These are phyloP conservation scores for Penicillium paneum DNA, from an alignment of 2,329 filamentous ascomycete genomes.

Conservation along the genomic window DNA sequence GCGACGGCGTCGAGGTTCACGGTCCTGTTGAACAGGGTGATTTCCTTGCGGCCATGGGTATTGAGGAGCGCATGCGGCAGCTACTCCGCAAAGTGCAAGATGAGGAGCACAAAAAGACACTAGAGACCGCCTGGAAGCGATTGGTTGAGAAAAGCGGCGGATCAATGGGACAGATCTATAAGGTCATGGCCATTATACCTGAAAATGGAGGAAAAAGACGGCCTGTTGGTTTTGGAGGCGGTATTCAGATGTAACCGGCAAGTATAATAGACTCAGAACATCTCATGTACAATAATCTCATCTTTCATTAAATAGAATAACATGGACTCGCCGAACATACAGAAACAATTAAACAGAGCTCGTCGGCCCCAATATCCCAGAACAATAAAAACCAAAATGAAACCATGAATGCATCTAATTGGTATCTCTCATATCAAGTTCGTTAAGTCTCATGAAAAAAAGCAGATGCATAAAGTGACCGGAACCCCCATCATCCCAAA, in stretches of 20 bases:
- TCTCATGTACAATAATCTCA: conserved; percentile 1
- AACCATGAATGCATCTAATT: neutral
- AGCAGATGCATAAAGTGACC: neutral
- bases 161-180: conserved; percentile 94
- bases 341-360: neutral
- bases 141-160: conserved; percentile 77
- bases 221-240: conserved; percentile 90
- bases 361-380: neutral
- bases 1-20: conserved; percentile 81
- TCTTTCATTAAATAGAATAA: neutral
- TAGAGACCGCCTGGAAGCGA: conserved; percentile 74
- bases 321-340: neutral
- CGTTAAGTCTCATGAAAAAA: conserved; percentile 5
- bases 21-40: conserved; percentile 82
- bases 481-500: neutral
- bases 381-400: neutral
- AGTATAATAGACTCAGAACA: conserved; percentile 5
- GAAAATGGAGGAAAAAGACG: conserved; percentile 69
- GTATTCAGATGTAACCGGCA: conserved; percentile 28
- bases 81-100: conserved; percentile 53
- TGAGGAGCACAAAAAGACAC: conserved; percentile 55
- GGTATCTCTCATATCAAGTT: conserved; percentile 14
- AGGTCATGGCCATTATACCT: conserved; percentile 85
- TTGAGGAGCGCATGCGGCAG: conserved; percentile 70
- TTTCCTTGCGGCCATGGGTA: conserved; percentile 79